These are phyloP conservation scores for Thymus quinquecostatus DNA, from an alignment of 257 asterid genomes.

Conservation along the genomic window DNA sequence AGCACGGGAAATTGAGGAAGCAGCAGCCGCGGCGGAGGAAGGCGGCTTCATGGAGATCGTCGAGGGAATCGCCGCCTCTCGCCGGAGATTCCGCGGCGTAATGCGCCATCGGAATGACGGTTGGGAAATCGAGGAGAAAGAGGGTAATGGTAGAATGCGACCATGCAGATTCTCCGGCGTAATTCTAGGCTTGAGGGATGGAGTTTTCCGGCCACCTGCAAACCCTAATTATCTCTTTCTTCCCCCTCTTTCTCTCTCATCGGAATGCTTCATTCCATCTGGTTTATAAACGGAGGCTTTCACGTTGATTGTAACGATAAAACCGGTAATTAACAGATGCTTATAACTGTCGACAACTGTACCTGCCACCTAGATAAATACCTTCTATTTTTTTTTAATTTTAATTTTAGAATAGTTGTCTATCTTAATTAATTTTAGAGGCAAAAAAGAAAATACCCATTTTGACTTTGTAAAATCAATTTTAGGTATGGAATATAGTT, in stretches of 20 bases:
- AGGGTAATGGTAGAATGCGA: not conserved
- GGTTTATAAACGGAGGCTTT: constrained; percentile 9
- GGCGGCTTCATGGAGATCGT: constrained; percentile 43
- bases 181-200: not conserved
- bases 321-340: too few relatives aligned
- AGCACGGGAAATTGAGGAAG: constrained; percentile 51
- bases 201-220: constrained; percentile 26
- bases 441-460: too few relatives aligned
- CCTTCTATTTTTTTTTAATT: too few relatives aligned
- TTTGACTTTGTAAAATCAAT: too few relatives aligned
- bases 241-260: constrained; percentile 7
- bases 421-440: too few relatives aligned
- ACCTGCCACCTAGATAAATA: too few relatives aligned
- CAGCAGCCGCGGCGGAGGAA: constrained; percentile 51
- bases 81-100: constrained; percentile 34
- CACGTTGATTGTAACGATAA: not conserved
- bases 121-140: not conserved
- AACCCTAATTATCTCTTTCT: constrained; percentile 34
- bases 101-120: constrained; percentile 31
- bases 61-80: constrained; percentile 30
- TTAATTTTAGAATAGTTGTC: too few relatives aligned
- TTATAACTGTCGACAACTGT: too few relatives aligned
- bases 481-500: too few relatives aligned
- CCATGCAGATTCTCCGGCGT: constrained; percentile 11
- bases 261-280: not conserved